These are phyloP conservation scores for Melaleuca alternifolia DNA, from an alignment of 345 rosid genomes.

Conservation along the genomic window DNA sequence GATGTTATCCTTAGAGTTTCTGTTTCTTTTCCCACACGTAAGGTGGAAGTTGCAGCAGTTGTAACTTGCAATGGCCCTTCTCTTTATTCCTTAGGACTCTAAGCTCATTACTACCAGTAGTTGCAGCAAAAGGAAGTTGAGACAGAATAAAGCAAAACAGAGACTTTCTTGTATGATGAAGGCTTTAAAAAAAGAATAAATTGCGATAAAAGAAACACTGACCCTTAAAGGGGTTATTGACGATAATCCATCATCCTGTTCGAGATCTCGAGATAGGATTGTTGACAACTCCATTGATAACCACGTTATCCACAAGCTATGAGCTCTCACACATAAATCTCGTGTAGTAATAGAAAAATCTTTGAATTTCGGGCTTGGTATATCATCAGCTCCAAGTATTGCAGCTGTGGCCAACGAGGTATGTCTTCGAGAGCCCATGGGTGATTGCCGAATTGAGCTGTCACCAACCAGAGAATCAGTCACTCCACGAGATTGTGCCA, in stretches of 20 bases:
- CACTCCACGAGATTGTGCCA: conserved; percentile 48
- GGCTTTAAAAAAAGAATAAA: background rate
- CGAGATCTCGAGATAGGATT: conserved; percentile 60
- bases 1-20: background rate
- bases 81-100: background rate
- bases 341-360: conserved; percentile 44
- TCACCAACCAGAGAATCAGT: conserved; percentile 29
- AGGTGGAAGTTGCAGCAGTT: background rate
- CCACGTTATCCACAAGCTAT: conserved; percentile 90
- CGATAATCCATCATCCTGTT: conserved; percentile 70
- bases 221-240: conserved; percentile 76
- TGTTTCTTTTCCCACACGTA: background rate
- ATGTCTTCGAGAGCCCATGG: conserved; percentile 50
- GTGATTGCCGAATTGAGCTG: conserved; percentile 40
- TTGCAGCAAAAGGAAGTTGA: background rate
- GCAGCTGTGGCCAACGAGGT: conserved; percentile 72
- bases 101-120: background rate
- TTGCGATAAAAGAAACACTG: conserved; percentile 4
- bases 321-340: conserved; percentile 82
- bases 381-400: conserved; percentile 76
- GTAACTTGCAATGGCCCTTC: background rate
- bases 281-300: conserved; percentile 68
- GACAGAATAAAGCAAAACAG: background rate
- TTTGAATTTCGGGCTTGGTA: conserved; percentile 61
- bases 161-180: background rate